Conservation (phyloP, 2,329 filamentous ascomycete species). For the Aspergillus sclerotialis region DNA sequence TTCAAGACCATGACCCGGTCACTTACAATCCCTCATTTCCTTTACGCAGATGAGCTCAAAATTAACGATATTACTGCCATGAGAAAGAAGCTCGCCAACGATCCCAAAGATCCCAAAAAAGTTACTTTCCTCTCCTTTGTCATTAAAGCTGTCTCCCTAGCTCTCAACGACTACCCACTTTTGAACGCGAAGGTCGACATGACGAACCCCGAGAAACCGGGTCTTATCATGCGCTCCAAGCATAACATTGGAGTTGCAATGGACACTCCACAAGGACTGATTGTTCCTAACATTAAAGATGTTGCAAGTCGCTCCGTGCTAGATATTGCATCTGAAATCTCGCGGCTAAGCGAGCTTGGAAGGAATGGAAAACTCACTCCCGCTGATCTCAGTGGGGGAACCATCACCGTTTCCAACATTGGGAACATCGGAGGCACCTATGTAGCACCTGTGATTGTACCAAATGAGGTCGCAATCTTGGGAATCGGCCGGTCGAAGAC, state of each 20-base stretch:
- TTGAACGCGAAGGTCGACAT: conserved; percentile 79
- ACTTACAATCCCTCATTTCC: conserved; percentile 85
- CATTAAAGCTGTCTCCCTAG: conserved; percentile 86
- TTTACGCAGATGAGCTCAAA: conserved; percentile 86
- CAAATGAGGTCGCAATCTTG: conserved; percentile 84
- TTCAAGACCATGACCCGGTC: conserved; percentile 97
- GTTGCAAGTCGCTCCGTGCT: conserved; percentile 70
- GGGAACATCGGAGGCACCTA: conserved; percentile 91
- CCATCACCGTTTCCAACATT: conserved; percentile 94
- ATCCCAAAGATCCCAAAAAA: conserved; percentile 48
- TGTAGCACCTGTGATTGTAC: conserved; percentile 82
- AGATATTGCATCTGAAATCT: conserved; percentile 69
- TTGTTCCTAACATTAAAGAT: conserved; percentile 87
- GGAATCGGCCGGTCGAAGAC: conserved; percentile 75
- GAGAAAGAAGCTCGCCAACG: conserved; percentile 67
- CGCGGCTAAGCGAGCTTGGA: conserved; percentile 65
- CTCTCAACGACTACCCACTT: conserved; percentile 72
- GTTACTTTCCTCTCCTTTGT: conserved; percentile 91
- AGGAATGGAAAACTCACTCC: conserved; percentile 66
- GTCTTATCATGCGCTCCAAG: conserved; percentile 67
- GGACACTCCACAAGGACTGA: conserved; percentile 79
- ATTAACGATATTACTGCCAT: conserved; percentile 67
- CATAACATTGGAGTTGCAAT: conserved; percentile 97
- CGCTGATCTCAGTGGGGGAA: conserved; percentile 74
- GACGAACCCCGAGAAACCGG: conserved; percentile 57